Evolutionary conservation across 352 stramenopile species (phyloP).

Genomic region (Phytopythium chamaehyphon): DNA sequence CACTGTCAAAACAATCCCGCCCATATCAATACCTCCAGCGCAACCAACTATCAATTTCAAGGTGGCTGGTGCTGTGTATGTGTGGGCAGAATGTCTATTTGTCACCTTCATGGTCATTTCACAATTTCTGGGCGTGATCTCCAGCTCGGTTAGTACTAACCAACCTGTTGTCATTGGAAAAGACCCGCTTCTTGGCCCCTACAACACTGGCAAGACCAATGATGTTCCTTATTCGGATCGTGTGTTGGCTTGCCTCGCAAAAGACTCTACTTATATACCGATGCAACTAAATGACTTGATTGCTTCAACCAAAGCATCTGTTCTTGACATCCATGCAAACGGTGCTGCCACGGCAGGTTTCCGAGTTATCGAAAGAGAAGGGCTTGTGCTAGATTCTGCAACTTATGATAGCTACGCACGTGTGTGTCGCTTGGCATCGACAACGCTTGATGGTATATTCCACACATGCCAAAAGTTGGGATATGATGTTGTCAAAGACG

Average conservation of each 20-base stretch:
- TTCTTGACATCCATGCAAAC: too few species aligned
- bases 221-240: slow-evolving; percentile 2
- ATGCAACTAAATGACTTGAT: too few species aligned
- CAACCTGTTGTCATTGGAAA: too few species aligned
- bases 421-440: neutral
- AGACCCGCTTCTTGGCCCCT: neutral
- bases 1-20: neutral
- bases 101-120: slow-evolving; percentile 2
- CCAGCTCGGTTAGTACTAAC: slow-evolving; percentile 2
- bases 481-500: slow-evolving; percentile 5
- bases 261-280: too few species aligned
- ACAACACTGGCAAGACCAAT: slow-evolving; percentile 3
- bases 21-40: too few species aligned
- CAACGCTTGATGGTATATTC: neutral
- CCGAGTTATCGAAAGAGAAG: too few species aligned
- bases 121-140: slow-evolving; percentile 4
- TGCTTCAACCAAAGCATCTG: too few species aligned
- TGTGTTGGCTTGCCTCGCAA: neutral
- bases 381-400: neutral
- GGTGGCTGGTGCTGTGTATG: neutral
- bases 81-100: neutral
- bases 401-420: neutral
- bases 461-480: slow-evolving; percentile 2
- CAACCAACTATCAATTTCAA: neutral
- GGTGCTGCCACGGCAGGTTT: too few species aligned